These are phyloP conservation scores for Mycena pura DNA, from an alignment of 768 basidiomycete genomes.

Conservation along the genomic window DNA sequence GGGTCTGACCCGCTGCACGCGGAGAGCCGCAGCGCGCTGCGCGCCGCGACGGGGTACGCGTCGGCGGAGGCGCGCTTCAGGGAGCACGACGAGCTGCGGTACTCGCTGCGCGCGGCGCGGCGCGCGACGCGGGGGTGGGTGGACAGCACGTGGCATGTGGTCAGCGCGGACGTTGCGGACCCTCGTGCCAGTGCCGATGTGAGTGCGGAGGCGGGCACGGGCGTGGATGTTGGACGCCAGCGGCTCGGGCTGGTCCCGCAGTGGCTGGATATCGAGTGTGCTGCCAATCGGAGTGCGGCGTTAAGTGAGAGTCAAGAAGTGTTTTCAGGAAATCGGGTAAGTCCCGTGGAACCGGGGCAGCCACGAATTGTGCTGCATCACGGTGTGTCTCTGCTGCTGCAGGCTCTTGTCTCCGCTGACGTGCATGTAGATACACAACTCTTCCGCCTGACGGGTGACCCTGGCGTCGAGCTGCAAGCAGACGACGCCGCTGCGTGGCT, in stretches of 20 bases:
- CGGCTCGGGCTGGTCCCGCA: conserved; percentile 45
- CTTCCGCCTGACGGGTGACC: conserved; percentile 16
- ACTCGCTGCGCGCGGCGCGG: conserved; percentile 43
- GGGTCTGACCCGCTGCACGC: conserved; percentile 26
- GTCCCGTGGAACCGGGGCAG: conserved; percentile 36
- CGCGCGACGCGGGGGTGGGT: conserved; percentile 34
- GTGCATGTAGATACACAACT: conserved; percentile 17
- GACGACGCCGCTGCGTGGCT: conserved; percentile 25
- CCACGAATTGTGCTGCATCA: conserved; percentile 39
- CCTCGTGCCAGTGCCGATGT: conserved; percentile 23
- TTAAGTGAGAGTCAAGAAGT: no score
- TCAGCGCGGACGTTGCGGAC: conserved; percentile 41
- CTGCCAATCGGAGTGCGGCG: no score
- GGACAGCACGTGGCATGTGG: conserved; percentile 35
- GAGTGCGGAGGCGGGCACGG: no score
- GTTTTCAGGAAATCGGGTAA: no score
- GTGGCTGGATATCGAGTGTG: conserved; percentile 38
- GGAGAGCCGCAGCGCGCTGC: conserved; percentile 14
- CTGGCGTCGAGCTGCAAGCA: conserved; percentile 12
- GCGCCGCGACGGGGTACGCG: not conserved
- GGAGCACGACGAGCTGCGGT: conserved; percentile 46
- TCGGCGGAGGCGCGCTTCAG: conserved; percentile 28
- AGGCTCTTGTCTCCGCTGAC: not conserved
- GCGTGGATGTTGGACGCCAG: no score
- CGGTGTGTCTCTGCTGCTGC: conserved; percentile 23